Evolutionary conservation across 2,329 filamentous ascomycete species (phyloP).

Genomic region (Ophiocordyceps polyrhachis-furcata): DNA sequence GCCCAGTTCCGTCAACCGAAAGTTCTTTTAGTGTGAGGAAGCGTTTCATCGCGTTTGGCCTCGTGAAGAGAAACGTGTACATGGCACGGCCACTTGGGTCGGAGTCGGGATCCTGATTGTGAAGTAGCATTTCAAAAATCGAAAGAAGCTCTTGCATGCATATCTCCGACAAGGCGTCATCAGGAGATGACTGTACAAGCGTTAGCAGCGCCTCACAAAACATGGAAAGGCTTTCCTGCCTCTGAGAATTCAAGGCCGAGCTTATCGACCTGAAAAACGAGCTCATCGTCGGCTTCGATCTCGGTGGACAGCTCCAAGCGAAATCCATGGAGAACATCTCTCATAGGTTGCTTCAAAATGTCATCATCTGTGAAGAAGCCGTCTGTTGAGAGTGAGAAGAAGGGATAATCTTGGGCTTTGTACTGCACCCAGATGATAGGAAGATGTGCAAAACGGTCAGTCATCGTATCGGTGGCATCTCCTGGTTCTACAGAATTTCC

Average conservation of each 20-base stretch:
- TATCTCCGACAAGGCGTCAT: slow-evolving; percentile 14
- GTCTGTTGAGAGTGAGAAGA: slow-evolving; percentile 17
- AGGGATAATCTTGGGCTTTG: slow-evolving; percentile 23
- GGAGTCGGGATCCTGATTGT: slow-evolving; percentile 21
- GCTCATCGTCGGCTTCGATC: slow-evolving; percentile 24
- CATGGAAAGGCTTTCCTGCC: slow-evolving; percentile 13
- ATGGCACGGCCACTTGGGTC: slow-evolving; percentile 12
- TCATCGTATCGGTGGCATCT: background rate
- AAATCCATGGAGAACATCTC: slow-evolving; percentile 23
- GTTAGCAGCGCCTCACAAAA: slow-evolving; percentile 8
- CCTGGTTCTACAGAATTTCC: background rate
- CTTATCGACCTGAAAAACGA: slow-evolving; percentile 32
- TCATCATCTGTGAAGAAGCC: slow-evolving; percentile 26
- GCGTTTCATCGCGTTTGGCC: slow-evolving; percentile 19
- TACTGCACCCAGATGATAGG: slow-evolving; percentile 23
- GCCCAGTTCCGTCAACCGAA: slow-evolving; percentile 21
- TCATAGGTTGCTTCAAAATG: slow-evolving; percentile 24
- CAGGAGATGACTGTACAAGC: slow-evolving; percentile 14
- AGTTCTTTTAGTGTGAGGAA: slow-evolving; percentile 10
- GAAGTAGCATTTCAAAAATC: slow-evolving; percentile 22
- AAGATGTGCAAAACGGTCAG: background rate
- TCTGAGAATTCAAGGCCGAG: slow-evolving; percentile 34
- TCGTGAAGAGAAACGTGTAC: slow-evolving; percentile 24
- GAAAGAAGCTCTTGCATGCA: slow-evolving; percentile 23
- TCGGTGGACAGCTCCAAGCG: slow-evolving; percentile 27